Evolutionary conservation across 2,329 filamentous ascomycete genomes (phyloP), one percentile per base, ranked within the genome.

Genomic region (Hymenoscyphus fructigenus): DNA sequence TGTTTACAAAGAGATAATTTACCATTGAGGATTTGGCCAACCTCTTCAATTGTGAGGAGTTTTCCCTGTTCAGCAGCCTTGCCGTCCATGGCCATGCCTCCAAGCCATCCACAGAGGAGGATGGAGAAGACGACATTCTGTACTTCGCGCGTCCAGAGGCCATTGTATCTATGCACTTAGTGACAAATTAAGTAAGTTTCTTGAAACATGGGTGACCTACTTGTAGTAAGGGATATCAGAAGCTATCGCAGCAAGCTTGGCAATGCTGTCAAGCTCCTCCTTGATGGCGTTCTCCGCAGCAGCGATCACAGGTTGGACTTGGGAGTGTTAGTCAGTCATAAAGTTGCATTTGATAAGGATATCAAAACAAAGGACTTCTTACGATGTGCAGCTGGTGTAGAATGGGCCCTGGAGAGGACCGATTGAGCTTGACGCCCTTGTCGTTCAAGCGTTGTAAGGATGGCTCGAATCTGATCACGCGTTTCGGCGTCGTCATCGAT

Each of bases 161-260:
- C 81, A 78, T 97, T 97, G 82, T 96, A 89, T 71, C 86, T 44
- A 29, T 15, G 29, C 20, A 29, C 3, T 20, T 10, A 36, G 29
- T 71, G 56, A 26, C 6, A 41, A 34, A 5, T 23, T 17, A 32
- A 12, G 41, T 34, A 32, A n/a, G n/a, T n/a, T n/a, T 41, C 23
- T 28, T 23, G 17, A 34, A 9, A 29, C 32, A 36, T 20, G 34
- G 17, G 32, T 53, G 7, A 62, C 79, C 57, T 75, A 97, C 85
- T 97, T 97, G 87, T 98, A 99, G 83, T 98, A 99, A 0, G 95
- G 94, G 74, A 96, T 90, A 76, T 91, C 85, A 29, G 92, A 93
- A 1, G 93, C 92, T 62, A 91, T 85, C 62, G 83, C 79, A 67
- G 87, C 85, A 56, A 99, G 85, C 70, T 89, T 87, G 64, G 82